Evolutionary conservation across 2,329 filamentous ascomycete species (phyloP).

Genomic region (Hawksworthiomyces lignivorus): DNA sequence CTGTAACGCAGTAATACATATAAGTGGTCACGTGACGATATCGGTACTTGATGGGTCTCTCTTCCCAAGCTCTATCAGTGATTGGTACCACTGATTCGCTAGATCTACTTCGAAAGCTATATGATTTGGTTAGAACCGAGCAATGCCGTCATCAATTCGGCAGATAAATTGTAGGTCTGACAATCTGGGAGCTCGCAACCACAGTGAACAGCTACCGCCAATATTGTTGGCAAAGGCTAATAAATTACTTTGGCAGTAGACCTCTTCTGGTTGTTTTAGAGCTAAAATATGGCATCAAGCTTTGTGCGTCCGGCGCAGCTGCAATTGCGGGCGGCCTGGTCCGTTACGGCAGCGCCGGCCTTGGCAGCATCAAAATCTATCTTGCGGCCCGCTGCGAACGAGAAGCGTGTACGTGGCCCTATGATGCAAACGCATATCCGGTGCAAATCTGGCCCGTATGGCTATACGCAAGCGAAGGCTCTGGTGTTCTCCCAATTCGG

Average conservation of each 20-base stretch:
- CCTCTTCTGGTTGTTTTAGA: no score
- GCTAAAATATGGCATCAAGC: slow-evolving; percentile 8
- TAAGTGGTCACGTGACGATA: no score
- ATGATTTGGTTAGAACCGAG: slow-evolving; percentile 7
- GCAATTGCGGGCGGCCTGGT: slow-evolving; percentile 2
- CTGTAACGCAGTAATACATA: no score
- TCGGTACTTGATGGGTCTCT: no score
- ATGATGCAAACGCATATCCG: slow-evolving; percentile 21
- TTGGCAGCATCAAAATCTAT: no score
- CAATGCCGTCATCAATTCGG: slow-evolving; percentile 13
- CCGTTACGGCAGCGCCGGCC: slow-evolving; percentile 1
- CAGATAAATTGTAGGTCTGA: no score
- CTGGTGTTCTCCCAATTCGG: slow-evolving; percentile 68
- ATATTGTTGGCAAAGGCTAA: no score
- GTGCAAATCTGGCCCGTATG: slow-evolving; percentile 57
- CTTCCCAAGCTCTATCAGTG: no score
- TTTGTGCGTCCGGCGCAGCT: slow-evolving; percentile 8
- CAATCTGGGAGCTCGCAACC: not conserved
- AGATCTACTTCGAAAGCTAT: not conserved
- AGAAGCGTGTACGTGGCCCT: no score
- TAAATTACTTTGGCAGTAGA: no score
- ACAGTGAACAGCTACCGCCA: not conserved
- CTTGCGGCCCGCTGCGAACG: no score
- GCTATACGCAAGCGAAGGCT: slow-evolving; percentile 79
- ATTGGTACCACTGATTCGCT: not conserved